These are phyloP conservation scores for Phytopythium vexans DNA, from an alignment of 352 stramenopile species.

Conservation along the genomic window DNA sequence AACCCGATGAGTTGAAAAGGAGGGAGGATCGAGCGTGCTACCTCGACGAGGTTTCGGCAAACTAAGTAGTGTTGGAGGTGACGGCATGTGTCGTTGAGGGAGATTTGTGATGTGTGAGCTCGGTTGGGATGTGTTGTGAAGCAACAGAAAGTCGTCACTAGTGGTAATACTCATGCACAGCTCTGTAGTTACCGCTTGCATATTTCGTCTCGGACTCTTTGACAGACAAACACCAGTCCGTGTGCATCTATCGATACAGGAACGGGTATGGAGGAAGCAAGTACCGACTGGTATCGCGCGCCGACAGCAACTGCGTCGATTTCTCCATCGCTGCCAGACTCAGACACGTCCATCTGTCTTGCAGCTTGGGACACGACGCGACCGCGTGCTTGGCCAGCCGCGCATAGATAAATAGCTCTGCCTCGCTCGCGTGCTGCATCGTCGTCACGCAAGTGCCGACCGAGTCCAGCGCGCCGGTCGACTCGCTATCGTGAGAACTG, in stretches of 20 bases:
- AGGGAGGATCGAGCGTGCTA: no score
- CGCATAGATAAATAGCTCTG: conserved; percentile 35
- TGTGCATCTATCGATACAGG: conserved; percentile 3
- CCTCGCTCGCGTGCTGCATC: conserved; percentile 22
- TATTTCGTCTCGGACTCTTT: no score
- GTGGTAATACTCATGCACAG: no score
- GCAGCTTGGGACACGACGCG: conserved; percentile 20
- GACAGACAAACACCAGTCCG: no score
- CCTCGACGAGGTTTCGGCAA: no score
- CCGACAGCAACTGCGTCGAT: conserved; percentile 8
- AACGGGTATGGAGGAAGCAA: conserved; percentile 33
- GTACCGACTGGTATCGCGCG: conserved; percentile 23
- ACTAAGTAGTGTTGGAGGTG: no score
- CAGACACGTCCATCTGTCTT: conserved; percentile 17
- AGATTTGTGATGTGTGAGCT: no score
- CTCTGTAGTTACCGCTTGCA: no score
- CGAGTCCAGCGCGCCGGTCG: conserved; percentile 1
- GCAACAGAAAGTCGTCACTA: no score
- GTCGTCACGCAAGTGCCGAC: conserved; percentile 17
- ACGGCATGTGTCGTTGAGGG: no score
- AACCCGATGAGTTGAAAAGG: no score
- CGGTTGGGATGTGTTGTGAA: no score
- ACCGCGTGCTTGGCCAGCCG: conserved; percentile 26
- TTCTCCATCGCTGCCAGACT: conserved; percentile 19
- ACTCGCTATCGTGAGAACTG: conserved; percentile 2